These are phyloP conservation scores for Wickerhamomyces sp. DNA, from an alignment of 1,139 yeast genomes.

Conservation along the genomic window DNA sequence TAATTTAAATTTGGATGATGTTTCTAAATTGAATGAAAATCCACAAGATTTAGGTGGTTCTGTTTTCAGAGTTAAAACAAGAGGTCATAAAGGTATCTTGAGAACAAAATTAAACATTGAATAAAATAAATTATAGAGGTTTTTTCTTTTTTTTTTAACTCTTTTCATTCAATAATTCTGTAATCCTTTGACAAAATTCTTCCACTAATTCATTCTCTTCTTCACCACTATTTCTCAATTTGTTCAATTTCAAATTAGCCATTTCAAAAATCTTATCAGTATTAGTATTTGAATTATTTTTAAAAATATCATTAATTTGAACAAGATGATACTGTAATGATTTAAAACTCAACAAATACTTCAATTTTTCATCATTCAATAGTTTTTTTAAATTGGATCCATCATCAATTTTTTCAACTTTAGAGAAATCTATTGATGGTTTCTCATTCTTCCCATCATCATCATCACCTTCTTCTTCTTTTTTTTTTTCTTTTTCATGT, in stretches of 20 bases:
- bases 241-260: constrained; percentile 45
- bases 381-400: constrained; percentile 21
- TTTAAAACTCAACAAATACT: constrained; percentile 37
- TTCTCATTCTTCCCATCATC: not conserved
- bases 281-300: constrained; percentile 33
- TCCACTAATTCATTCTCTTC: constrained; percentile 52
- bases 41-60: constrained; percentile 59
- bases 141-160: not conserved
- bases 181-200: constrained; percentile 37
- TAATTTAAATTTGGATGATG: constrained; percentile 39
- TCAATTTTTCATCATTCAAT: constrained; percentile 33
- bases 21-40: constrained; percentile 30
- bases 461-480: not conserved
- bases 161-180: not conserved
- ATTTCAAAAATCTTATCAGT: constrained; percentile 41
- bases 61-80: constrained; percentile 35
- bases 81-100: constrained; percentile 23
- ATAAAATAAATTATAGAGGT: not conserved
- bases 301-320: constrained; percentile 35
- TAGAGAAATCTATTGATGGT: not conserved
- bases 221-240: constrained; percentile 44
- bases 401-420: constrained; percentile 9
- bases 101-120: constrained; percentile 17
- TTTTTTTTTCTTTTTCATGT: constrained; percentile 17
- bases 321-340: constrained; percentile 41